phyloP scores from a whole-genome alignment of 2,329 filamentous ascomycete species.

The Talaromyces sp. region DNA sequence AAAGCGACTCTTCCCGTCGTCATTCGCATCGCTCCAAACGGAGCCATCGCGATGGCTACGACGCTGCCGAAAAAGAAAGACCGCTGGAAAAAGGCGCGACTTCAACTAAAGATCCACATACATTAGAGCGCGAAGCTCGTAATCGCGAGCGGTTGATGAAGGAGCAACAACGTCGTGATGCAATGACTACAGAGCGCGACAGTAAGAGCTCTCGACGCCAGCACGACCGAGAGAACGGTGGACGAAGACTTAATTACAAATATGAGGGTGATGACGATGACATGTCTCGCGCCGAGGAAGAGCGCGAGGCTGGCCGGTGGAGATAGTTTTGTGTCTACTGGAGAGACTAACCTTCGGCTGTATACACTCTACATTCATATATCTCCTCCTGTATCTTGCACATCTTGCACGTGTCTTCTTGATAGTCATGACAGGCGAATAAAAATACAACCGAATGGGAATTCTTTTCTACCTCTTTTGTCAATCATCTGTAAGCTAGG shows the following conservation, averaged over 20 bases:
- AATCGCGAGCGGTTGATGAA: constrained; percentile 59
- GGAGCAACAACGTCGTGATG: constrained; percentile 63
- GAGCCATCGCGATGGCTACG: constrained; percentile 21
- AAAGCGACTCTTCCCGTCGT: constrained; percentile 33
- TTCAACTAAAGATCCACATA: constrained; percentile 62
- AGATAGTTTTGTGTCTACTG: constrained; percentile 15
- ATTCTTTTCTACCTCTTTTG: not conserved
- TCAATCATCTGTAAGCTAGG: not conserved
- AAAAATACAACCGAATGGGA: not conserved
- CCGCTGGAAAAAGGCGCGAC: constrained; percentile 19
- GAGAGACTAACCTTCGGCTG: no score
- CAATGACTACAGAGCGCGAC: constrained; percentile 32
- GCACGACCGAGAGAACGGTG: constrained; percentile 27
- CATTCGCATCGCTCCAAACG: constrained; percentile 36
- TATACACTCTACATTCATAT: not conserved
- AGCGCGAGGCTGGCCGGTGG: constrained; percentile 38
- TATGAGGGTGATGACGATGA: constrained; percentile 47
- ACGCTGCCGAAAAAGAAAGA: constrained; percentile 24
- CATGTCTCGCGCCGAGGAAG: constrained; percentile 37
- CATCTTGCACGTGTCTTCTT: not conserved
- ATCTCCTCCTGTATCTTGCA: not conserved
- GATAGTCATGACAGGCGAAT: not conserved
- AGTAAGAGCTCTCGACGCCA: constrained; percentile 32
- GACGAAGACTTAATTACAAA: constrained; percentile 46
- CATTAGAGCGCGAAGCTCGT: constrained; percentile 68